Base-by-base conservation (phyloP, 306 rosid genomes). In the Ormosia semicastrata region DNA sequence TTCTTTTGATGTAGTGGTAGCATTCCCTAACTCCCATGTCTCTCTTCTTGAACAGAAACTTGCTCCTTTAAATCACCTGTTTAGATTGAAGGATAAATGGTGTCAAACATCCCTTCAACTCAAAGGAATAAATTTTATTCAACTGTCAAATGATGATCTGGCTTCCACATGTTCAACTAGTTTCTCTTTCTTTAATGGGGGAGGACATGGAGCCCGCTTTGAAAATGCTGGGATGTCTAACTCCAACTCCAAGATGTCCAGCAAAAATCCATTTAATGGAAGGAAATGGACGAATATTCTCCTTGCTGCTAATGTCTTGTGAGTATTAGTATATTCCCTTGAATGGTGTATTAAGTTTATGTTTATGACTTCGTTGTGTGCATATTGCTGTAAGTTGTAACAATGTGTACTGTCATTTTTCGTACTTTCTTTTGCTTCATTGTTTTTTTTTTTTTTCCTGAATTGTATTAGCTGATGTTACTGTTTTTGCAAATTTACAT, bases 231-330 rank as follows among this genome's bases (percentile, higher is more conserved):
- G 82, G 47, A 74, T 57, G 58, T 72, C 94, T 33, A 77, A 79
- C 64, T 75, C 88, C 56, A 77, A 79, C 59, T 71, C 88, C 60
- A 89, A 86, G 7, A 77, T 58, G 56, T 68, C 95, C 0, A 34
- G 62, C 30, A 84, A 77, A 68, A 80, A 70, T 76, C 86, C 90
- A 43, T 84, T 87, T 67, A 85, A 40, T 70, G 84, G 86, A 77
- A 90, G 92, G 86, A 86, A 82, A 67, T 94, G 90, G 95, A 94
- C 97, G 49, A 87, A 86, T 82, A 72, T 90, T 71, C 97, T 94
- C 75, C 95, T 94, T 87, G 97, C 89, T 59, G 83, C 89, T 54
- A 94, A 94, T 84, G 82, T 91, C 75, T 79, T 89, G 98, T 93
- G 86, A 90, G 97, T 90, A 85, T 81, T 74, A 71, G 66, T 54